These are phyloP conservation scores for Xylaria telfairii DNA, from an alignment of 495 filamentous ascomycete genomes.

Conservation along the genomic window DNA sequence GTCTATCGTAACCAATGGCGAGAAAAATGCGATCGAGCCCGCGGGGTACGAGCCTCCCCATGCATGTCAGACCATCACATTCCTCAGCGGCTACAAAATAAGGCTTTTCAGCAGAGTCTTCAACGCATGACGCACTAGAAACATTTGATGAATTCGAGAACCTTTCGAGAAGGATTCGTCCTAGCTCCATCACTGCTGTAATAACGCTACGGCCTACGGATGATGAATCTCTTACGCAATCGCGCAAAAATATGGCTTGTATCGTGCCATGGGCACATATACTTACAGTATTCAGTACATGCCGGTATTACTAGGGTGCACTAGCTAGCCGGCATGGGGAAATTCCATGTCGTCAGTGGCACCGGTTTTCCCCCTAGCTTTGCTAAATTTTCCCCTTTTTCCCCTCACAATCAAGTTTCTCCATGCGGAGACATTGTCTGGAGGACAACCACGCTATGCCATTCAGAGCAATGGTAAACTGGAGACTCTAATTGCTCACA, in stretches of 20 bases:
- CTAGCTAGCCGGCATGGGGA: neutral
- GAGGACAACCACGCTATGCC: constrained; percentile 5
- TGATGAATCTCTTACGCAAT: constrained; percentile 1
- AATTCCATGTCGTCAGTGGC: constrained; percentile 11
- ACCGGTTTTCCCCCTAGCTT: neutral
- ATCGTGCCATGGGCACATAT: neutral
- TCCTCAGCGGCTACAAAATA: neutral
- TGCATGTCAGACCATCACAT: neutral
- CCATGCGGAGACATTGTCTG: constrained; percentile 18
- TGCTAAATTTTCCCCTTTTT: constrained; percentile 15
- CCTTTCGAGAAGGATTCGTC: constrained; percentile 7
- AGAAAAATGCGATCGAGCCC: neutral
- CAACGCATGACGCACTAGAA: neutral
- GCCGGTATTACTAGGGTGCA: neutral
- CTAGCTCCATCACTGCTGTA: neutral
- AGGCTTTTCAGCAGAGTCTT: neutral
- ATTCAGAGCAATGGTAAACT: neutral
- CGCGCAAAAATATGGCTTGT: neutral
- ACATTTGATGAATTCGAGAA: neutral
- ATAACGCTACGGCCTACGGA: neutral
- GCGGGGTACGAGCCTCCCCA: neutral
- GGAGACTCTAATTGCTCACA: neutral
- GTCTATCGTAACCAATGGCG: neutral
- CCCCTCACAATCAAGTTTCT: constrained; percentile 20
- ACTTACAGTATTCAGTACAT: neutral